Evolutionary conservation across 2,329 filamentous ascomycete species (phyloP), one percentile per base, ranked within the genome.

Genomic region (Cadophora luteo-olivacea): DNA sequence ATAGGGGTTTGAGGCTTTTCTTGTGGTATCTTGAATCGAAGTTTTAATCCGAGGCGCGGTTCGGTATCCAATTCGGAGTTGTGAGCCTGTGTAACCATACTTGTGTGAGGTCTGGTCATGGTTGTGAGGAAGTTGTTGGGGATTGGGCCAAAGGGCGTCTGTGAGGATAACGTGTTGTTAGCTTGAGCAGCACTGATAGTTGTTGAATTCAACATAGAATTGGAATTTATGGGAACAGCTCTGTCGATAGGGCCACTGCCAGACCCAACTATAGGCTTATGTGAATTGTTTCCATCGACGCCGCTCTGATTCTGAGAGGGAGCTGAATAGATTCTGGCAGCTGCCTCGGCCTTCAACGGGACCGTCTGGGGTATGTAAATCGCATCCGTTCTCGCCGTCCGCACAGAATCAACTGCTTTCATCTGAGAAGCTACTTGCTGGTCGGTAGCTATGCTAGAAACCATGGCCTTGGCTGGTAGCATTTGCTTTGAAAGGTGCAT

Each of bases 371-470:
- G n/a, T 22, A 22, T 49, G 1, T 22, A 19, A 49, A 11, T 1
- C 33, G 38, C 33, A 36, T 57, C 4, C 7, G 54, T 29, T 19
- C 36, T 38, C 36, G 36, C 36, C 36, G n/a, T 36, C 4, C 6
- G 54, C 54, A 57, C 12, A 29, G 29, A 36, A 19, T 11, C 19
- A 19, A 36, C 48, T 54, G 41, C 16, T 51, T 16, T 32, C 24
- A 41, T 6, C 16, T 38, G 24, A 8, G 22, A 49, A 54, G n/a
- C 24, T 22, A 38, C 33, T 41, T 66, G 55, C 33, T 38, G 55
- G 16, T 61, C 51, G 32, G 22, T 61, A 61, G 41, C 45, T 24
- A 54, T 33, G 24, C 48, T 29, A 61, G 22, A 54, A 64, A 33
- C 49, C 41, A 55, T 41, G 11, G 32, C 7, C 16, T 66, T 54